Evolutionary conservation across 2,329 filamentous ascomycete species (phyloP).

Genomic region (Leptodontidium sp.): DNA sequence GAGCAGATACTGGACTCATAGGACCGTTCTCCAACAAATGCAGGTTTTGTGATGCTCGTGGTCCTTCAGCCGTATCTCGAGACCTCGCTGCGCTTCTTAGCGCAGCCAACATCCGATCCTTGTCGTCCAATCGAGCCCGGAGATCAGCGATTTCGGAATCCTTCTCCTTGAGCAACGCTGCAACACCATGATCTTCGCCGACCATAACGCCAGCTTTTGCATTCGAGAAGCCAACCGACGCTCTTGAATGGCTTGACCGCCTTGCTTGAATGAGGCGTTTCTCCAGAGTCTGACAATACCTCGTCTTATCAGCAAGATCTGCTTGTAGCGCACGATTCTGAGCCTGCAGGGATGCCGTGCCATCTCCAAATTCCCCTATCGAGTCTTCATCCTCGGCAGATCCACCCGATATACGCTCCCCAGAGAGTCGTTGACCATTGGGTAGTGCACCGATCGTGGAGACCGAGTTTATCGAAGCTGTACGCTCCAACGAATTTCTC

Average conservation of each 20-base stretch:
- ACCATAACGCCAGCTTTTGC: conserved; percentile 70
- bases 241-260: conserved; percentile 86
- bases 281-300: conserved; percentile 94
- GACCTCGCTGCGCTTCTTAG: conserved; percentile 86
- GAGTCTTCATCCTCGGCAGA: conserved; percentile 69
- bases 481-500: conserved; percentile 60
- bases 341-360: conserved; percentile 80
- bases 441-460: conserved; percentile 45
- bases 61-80: conserved; percentile 76
- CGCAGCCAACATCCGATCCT: conserved; percentile 91
- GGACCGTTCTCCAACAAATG: conserved; percentile 40
- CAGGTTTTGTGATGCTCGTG: conserved; percentile 34
- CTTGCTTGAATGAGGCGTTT: conserved; percentile 91
- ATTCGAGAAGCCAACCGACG: conserved; percentile 75
- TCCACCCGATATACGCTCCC: conserved; percentile 41
- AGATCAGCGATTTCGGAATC: conserved; percentile 92
- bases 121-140: conserved; percentile 89
- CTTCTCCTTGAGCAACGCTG: conserved; percentile 81
- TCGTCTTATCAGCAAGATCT: conserved; percentile 96
- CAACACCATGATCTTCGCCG: conserved; percentile 81
- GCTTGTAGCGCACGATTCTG: conserved; percentile 92
- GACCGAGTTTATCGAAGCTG: conserved; percentile 70
- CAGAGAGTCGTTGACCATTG: conserved; percentile 37
- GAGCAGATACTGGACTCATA: conserved; percentile 44
- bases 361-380: conserved; percentile 84